Percentiles rank a stretch among this genome's conserved stretches.
Conservation (phyloP, 805 yeast species). For the Saturnispora quitensis region DNA sequence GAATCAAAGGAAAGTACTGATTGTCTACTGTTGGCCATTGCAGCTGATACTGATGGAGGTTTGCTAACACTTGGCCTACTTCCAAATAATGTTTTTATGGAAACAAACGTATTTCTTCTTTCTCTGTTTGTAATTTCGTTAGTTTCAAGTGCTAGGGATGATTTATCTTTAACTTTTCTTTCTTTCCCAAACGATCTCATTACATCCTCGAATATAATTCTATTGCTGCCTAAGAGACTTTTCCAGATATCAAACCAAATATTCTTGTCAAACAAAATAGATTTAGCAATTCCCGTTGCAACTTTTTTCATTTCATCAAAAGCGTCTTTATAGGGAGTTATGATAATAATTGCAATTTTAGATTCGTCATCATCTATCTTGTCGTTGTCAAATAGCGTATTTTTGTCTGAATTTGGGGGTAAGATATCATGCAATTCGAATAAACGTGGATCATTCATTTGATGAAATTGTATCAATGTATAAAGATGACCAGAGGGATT, state of each 20-base stretch:
- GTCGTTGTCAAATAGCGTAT: background rate
- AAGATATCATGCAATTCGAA: constrained; percentile 23
- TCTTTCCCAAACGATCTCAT: background rate
- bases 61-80: background rate
- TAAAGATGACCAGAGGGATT: constrained; percentile 83
- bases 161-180: background rate
- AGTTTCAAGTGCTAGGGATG: background rate
- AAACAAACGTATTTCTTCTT: constrained; percentile 3
- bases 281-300: constrained; percentile 41
- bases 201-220: constrained; percentile 7
- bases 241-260: constrained; percentile 12
- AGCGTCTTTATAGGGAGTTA: constrained; percentile 65
- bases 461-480: constrained; percentile 61
- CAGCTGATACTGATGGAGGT: constrained; percentile 19
- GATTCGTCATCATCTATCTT: constrained; percentile 16
- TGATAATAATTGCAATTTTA: constrained; percentile 35
- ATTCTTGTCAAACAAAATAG: constrained; percentile 30
- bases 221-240: constrained; percentile 6
- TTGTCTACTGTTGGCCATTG: constrained; percentile 28
- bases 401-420: background rate
- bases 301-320: constrained; percentile 67
- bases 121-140: background rate
- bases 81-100: background rate
- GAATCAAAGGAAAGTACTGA: constrained; percentile 1
- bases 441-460: constrained; percentile 26